These are phyloP conservation scores for Mycena albidolilacea DNA, from an alignment of 768 basidiomycete species.

Conservation along the genomic window DNA sequence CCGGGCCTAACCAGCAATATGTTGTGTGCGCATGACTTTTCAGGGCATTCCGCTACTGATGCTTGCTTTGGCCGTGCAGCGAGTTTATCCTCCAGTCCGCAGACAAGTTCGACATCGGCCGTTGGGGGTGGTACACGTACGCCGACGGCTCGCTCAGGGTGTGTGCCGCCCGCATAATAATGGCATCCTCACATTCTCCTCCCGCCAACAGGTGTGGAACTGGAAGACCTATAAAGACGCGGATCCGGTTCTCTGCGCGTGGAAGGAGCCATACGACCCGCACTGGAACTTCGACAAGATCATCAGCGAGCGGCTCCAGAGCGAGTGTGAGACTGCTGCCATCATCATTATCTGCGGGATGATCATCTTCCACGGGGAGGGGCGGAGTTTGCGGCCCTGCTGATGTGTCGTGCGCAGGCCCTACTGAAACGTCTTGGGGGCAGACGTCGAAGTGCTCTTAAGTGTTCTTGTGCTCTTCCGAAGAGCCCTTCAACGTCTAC, in stretches of 20 bases:
- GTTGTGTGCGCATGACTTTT: neutral
- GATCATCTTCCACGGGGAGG: neutral
- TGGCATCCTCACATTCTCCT: neutral
- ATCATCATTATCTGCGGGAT: slow-evolving; percentile 8
- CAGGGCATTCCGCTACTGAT: neutral
- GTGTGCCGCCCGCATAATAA: neutral
- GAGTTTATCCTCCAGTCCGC: slow-evolving; percentile 4
- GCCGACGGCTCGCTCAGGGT: slow-evolving; percentile 5
- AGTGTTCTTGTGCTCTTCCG: no score
- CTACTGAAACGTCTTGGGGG: no score
- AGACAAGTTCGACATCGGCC: slow-evolving; percentile 1
- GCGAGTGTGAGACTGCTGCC: neutral
- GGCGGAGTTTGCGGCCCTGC: neutral
- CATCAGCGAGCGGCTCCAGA: neutral
- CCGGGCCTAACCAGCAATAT: neutral
- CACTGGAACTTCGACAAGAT: slow-evolving; percentile 19
- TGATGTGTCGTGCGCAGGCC: neutral
- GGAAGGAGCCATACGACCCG: slow-evolving; percentile 8
- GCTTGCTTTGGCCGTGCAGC: neutral
- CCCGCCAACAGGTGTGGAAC: slow-evolving; percentile 3
- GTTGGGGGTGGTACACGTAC: slow-evolving; percentile 18
- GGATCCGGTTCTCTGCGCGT: neutral
- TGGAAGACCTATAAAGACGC: neutral
- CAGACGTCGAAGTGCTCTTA: no score
- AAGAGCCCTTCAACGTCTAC: no score